Evolutionary conservation across 805 yeast species (phyloP), one percentile per base, ranked within the genome.

Genomic region (Priceomyces fermenticarens): DNA sequence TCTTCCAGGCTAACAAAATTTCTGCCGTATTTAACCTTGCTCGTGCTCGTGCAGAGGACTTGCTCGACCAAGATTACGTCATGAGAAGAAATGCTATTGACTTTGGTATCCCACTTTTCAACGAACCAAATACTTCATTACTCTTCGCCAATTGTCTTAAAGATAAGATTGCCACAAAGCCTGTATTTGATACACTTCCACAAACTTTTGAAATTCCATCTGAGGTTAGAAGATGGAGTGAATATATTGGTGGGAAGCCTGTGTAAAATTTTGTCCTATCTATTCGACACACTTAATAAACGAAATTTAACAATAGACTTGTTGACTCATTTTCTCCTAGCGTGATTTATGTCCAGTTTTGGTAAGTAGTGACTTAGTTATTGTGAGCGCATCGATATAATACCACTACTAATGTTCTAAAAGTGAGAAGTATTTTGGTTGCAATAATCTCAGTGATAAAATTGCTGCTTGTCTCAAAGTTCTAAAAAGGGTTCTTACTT

Each of bases 81-180:
- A 93, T 93, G 99, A 85, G 99, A 75, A 85, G 99, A 74, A 93
- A 93, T 64, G 98, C 99, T 36, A 95, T 93, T 70, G 99, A 93
- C 65, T 93, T 93, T 63, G 98, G 87, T 45, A 84, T 91, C 57
- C 97, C 99, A 32, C 74, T 93, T 60, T 91, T 93, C 75, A 93
- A 91, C 62, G 99, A 93, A 72, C 97, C 98, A 49, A 82, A 88
- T 62, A 95, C 99, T 15, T 85, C 97, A 2, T 60, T 82, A 54
- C 70, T 93, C 53, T 93, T 93, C 65, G 89, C 97, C 15, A 71
- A 81, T 58, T 87, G 96, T 49, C 73, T 93, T 69, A 79, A 79
- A 51, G 79, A 68, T 41, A 88, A 89, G 58, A 73, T 86, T 51
- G 73, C 72, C 28, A 67, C 71, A 51, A 75, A 76, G 55, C 65